A percentile compares a stretch with the other conserved stretches of the same genome.
These are phyloP conservation scores for Pichia thaimueangensis DNA, from an alignment of 805 yeast species.

Conservation along the genomic window DNA sequence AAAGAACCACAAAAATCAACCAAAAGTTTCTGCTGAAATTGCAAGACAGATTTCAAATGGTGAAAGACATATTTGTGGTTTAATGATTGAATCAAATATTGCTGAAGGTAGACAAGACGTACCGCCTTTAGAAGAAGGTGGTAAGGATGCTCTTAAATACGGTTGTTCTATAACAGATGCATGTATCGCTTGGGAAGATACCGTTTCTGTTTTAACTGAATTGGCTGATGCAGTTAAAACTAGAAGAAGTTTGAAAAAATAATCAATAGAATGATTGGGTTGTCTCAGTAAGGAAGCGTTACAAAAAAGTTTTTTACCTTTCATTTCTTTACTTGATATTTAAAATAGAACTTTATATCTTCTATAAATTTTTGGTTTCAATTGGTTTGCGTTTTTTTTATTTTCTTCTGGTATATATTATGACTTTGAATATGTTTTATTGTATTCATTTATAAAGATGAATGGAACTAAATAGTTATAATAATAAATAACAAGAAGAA, in stretches of 20 bases:
- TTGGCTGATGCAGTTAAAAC: slow-evolving; percentile 75
- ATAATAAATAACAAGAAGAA: no score
- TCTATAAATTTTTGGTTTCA: no score
- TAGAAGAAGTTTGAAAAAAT: slow-evolving; percentile 52
- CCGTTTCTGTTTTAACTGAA: slow-evolving; percentile 61
- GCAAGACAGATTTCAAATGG: slow-evolving; percentile 78
- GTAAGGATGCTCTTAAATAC: slow-evolving; percentile 70
- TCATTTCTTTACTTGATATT: no score
- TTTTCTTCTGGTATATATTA: no score
- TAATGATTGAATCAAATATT: slow-evolving; percentile 94
- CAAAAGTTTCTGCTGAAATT: slow-evolving; percentile 71
- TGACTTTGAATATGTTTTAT: no score
- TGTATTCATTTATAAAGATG: no score
- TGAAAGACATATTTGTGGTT: slow-evolving; percentile 73
- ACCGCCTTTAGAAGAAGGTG: slow-evolving; percentile 55
- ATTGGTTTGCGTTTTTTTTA: no score
- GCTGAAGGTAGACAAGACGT: slow-evolving; percentile 91
- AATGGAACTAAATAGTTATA: no score
- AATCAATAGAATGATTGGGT: no score
- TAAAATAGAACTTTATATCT: no score
- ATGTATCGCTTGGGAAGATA: slow-evolving; percentile 86
- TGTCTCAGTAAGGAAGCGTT: no score
- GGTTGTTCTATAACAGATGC: slow-evolving; percentile 98
- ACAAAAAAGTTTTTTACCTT: no score
- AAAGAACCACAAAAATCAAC: slow-evolving; percentile 90